Conservation (phyloP, 495 filamentous ascomycete genomes). For the Ascodesmis nigricans region DNA sequence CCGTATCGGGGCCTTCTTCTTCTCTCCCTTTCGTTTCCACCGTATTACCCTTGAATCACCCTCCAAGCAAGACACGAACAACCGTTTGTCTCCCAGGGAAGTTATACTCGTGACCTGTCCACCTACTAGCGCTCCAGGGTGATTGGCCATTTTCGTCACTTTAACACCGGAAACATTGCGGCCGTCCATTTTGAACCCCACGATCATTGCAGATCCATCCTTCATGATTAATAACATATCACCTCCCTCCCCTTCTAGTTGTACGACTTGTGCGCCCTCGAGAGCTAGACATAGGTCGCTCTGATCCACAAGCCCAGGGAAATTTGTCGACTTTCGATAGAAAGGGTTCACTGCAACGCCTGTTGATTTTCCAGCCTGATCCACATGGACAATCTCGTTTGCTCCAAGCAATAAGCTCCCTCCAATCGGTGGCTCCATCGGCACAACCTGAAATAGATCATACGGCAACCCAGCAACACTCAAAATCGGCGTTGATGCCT, state of each 20-base stretch:
- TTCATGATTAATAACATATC: slow-evolving; percentile 69
- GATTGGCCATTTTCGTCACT: slow-evolving; percentile 36
- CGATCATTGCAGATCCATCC: slow-evolving; percentile 48
- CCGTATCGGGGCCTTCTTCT: slow-evolving; percentile 23
- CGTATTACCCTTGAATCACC: slow-evolving; percentile 63
- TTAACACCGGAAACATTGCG: slow-evolving; percentile 71
- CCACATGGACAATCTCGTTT: slow-evolving; percentile 86
- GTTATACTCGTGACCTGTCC: slow-evolving; percentile 46
- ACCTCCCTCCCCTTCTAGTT: slow-evolving; percentile 46
- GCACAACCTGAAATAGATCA: slow-evolving; percentile 65
- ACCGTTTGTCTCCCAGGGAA: slow-evolving; percentile 39
- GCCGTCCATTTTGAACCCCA: slow-evolving; percentile 78
- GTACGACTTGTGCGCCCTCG: slow-evolving; percentile 61
- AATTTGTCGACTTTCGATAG: slow-evolving; percentile 53
- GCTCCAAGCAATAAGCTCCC: slow-evolving; percentile 67
- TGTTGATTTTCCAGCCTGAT: slow-evolving; percentile 82
- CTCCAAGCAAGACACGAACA: slow-evolving; percentile 73
- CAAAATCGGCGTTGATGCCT: slow-evolving; percentile 76
- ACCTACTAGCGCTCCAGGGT: slow-evolving; percentile 36
- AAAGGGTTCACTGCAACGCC: slow-evolving; percentile 90
- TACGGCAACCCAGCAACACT: slow-evolving; percentile 69
- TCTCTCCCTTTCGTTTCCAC: slow-evolving; percentile 43
- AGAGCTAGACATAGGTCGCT: slow-evolving; percentile 56
- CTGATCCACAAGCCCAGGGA: slow-evolving; percentile 57
- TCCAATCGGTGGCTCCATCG: slow-evolving; percentile 67